Percentiles rank a stretch among this genome's conserved stretches.
Conservation (phyloP, 2,329 filamentous ascomycete species). For the Leptographium radiaticola region DNA sequence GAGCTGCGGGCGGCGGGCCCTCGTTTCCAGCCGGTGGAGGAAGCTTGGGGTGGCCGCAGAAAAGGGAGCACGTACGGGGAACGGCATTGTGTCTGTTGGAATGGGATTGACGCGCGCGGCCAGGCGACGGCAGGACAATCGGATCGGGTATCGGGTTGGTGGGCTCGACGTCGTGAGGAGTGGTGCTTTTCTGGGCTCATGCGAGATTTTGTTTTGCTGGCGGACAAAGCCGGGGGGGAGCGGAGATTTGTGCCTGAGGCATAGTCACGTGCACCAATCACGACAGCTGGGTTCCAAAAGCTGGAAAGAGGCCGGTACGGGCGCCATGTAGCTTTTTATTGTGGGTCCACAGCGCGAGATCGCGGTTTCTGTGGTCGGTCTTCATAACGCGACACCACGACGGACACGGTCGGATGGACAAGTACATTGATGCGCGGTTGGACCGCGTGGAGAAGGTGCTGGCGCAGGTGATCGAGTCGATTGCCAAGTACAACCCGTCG, state of each 20-base stretch:
- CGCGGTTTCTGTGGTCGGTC: neutral
- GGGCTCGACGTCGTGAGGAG: neutral
- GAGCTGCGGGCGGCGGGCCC: too few relatives aligned
- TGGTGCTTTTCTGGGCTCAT: neutral
- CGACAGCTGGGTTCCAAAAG: constrained; percentile 9
- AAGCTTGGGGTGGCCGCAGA: neutral
- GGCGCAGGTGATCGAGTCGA: constrained; percentile 60
- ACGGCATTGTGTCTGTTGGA: constrained; percentile 14
- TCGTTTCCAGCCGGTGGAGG: neutral
- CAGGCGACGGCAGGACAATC: neutral
- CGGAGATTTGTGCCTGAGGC: constrained; percentile 15
- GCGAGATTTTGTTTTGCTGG: constrained; percentile 17
- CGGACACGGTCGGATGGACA: constrained; percentile 39
- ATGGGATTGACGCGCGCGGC: neutral
- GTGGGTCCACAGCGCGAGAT: neutral
- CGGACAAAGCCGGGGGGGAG: constrained; percentile 18
- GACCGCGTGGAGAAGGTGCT: constrained; percentile 56
- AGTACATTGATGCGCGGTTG: constrained; percentile 47
- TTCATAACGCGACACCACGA: neutral
- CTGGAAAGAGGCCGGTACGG: neutral
- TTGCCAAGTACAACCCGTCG: constrained; percentile 71
- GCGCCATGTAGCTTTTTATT: constrained; percentile 2
- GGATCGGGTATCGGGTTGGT: neutral
- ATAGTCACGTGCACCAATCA: constrained; percentile 8
- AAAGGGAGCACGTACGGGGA: constrained; percentile 15